These are phyloP conservation scores for Pterocarpus macrocarpus DNA, from an alignment of 306 rosid species.

Conservation along the genomic window DNA sequence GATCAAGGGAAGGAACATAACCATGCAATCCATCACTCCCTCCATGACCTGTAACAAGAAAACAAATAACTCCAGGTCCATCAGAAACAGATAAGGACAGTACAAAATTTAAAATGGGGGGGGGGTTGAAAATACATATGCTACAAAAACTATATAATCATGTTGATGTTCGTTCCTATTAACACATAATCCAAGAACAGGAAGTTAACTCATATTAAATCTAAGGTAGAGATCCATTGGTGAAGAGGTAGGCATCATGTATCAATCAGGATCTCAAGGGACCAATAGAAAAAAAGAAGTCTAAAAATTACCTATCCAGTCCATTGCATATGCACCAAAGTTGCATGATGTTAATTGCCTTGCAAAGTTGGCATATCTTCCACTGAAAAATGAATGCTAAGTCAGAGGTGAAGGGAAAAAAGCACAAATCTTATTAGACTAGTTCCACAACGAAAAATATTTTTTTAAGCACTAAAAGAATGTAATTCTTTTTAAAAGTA, in stretches of 20 bases:
- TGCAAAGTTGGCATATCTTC: slow-evolving; percentile 91
- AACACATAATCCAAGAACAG: background rate
- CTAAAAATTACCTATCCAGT: slow-evolving; percentile 82
- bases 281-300: slow-evolving; percentile 11
- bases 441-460: too few species aligned
- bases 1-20: slow-evolving; percentile 97
- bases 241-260: background rate
- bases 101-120: background rate
- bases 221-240: background rate
- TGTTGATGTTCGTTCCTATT: slow-evolving; percentile 2
- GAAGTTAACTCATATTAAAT: background rate
- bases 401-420: slow-evolving; percentile 23
- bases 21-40: slow-evolving; percentile 99
- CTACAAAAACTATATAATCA: background rate
- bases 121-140: background rate
- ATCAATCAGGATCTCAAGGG: slow-evolving; percentile 7
- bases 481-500: background rate
- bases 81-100: background rate
- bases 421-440: background rate
- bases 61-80: slow-evolving; percentile 30
- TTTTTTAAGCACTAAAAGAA: background rate
- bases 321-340: slow-evolving; percentile 98
- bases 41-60: slow-evolving; percentile 81
- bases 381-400: slow-evolving; percentile 68
- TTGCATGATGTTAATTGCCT: slow-evolving; percentile 76